Evolutionary conservation across 2,329 filamentous ascomycete species (phyloP).

Genomic region (Ilyonectria robusta): DNA sequence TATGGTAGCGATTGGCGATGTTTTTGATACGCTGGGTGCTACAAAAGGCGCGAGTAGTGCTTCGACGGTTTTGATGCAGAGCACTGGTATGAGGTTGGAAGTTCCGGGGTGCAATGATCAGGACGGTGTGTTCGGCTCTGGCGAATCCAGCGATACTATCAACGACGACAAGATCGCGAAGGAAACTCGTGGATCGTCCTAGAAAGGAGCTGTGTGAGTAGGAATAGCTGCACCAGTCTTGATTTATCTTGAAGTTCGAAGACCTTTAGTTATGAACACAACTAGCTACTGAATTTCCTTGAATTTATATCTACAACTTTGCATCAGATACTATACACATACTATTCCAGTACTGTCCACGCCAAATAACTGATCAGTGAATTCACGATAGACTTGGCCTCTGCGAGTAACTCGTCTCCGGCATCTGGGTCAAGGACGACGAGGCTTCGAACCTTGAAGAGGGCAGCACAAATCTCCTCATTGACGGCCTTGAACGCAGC

Average conservation of each 20-base stretch:
- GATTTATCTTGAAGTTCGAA: too few species aligned
- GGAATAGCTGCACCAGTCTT: too few species aligned
- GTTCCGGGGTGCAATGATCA: background rate
- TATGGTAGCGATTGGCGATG: background rate
- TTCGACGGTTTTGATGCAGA: background rate
- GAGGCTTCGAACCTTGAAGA: slow-evolving; percentile 7
- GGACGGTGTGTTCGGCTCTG: background rate
- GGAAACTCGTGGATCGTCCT: too few species aligned
- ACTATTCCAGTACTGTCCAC: slow-evolving; percentile 11
- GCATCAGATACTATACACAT: too few species aligned
- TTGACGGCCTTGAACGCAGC: slow-evolving; percentile 21
- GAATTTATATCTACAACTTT: too few species aligned
- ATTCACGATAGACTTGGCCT: slow-evolving; percentile 3
- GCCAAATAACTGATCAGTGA: slow-evolving; percentile 12
- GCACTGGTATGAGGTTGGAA: background rate
- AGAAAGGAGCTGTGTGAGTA: too few species aligned
- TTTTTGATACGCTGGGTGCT: background rate
- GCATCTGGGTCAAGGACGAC: background rate
- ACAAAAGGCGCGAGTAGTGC: background rate
- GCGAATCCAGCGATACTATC: background rate
- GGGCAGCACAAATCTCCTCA: slow-evolving; percentile 9
- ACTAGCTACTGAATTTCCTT: too few species aligned
- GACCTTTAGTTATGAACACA: too few species aligned
- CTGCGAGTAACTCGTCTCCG: background rate
- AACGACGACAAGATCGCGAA: too few species aligned